phyloP scores from a whole-genome alignment of 148 eudicot genomes.

The Rhododendron vialii region DNA sequence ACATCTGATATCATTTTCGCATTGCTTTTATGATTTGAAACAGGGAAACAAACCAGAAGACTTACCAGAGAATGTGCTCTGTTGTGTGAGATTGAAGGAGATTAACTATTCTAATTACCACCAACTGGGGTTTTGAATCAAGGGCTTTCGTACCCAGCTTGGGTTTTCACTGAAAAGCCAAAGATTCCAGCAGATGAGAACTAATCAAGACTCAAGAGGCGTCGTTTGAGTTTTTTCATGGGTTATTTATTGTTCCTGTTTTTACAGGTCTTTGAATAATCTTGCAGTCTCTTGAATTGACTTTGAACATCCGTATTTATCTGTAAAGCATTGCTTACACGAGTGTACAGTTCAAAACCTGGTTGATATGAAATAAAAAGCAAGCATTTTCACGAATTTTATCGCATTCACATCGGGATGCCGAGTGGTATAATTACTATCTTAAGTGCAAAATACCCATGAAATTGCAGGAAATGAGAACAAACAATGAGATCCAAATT shows the following conservation, averaged over 20 bases:
- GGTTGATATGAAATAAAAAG: not conserved
- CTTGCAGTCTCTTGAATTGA: not conserved
- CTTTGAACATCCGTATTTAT: not conserved
- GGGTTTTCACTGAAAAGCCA: not conserved
- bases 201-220: not conserved
- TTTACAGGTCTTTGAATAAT: not conserved
- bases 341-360: slow-evolving; percentile 1
- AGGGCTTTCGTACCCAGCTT: not conserved
- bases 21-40: not conserved
- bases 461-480: not conserved
- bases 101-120: not conserved
- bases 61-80: not conserved
- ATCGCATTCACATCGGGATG: not conserved
- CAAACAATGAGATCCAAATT: not conserved
- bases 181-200: not conserved
- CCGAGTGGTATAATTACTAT: not conserved
- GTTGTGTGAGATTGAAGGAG: not conserved
- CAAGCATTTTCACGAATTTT: not conserved
- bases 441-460: not conserved
- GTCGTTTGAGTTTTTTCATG: not conserved
- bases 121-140: not conserved
- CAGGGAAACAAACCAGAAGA: slow-evolving; percentile 2
- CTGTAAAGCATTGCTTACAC: not conserved
- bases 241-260: not conserved
- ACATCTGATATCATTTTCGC: not conserved